phyloP scores from a whole-genome alignment of 805 yeast genomes.

The Wickerhamomyces ciferrii region DNA sequence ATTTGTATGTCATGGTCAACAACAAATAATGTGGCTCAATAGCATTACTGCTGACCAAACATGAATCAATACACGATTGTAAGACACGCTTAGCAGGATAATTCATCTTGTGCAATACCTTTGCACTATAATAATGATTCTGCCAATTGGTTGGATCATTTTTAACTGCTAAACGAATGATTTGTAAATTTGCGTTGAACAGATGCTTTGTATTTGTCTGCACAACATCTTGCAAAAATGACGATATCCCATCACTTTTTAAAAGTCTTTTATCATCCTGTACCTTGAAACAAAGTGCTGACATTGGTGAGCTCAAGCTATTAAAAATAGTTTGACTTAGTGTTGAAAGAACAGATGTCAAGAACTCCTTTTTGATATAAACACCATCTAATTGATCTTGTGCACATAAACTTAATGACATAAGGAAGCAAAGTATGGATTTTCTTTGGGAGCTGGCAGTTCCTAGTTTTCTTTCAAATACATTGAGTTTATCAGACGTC shows the following conservation, averaged over 20 bases:
- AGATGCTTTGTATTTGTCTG: slow-evolving; percentile 1
- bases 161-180: slow-evolving; percentile 43
- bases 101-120: slow-evolving; percentile 48
- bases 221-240: neutral
- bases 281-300: slow-evolving; percentile 44
- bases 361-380: slow-evolving; percentile 36
- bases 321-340: slow-evolving; percentile 50
- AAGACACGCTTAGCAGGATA: slow-evolving; percentile 30
- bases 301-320: slow-evolving; percentile 51
- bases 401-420: slow-evolving; percentile 52
- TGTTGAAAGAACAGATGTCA: slow-evolving; percentile 28
- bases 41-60: slow-evolving; percentile 31
- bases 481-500: slow-evolving; percentile 79
- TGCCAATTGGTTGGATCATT: slow-evolving; percentile 52
- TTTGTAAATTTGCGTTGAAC: slow-evolving; percentile 31
- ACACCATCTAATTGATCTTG: slow-evolving; percentile 15
- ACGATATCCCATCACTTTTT: slow-evolving; percentile 2
- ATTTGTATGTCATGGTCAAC: slow-evolving; percentile 55
- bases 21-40: slow-evolving; percentile 77
- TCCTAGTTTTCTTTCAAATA: slow-evolving; percentile 49
- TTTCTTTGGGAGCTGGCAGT: slow-evolving; percentile 66
- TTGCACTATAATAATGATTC: slow-evolving; percentile 51
- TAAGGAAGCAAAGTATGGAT: slow-evolving; percentile 65
- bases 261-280: slow-evolving; percentile 19
- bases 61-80: slow-evolving; percentile 37